phyloP scores from a whole-genome alignment of 176 grass and related monocot genomes.

The Dactylis glomerata region DNA sequence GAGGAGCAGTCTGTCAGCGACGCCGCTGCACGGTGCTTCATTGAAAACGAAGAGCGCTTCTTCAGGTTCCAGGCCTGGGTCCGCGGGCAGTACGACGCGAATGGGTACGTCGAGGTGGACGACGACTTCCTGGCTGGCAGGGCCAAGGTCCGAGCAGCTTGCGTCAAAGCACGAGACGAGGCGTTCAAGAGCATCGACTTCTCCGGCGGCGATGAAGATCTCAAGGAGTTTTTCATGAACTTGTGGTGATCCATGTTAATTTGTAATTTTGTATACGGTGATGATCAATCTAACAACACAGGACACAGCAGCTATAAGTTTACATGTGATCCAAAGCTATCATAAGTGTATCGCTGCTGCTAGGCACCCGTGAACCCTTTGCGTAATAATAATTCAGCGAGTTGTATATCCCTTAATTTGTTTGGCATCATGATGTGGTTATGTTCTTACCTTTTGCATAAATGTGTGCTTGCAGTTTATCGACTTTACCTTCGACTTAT shows the following conservation, averaged over 20 bases:
- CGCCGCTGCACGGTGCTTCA: background rate
- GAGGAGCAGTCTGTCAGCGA: background rate
- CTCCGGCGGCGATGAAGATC: background rate
- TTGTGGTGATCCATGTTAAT: background rate
- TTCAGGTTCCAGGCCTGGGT: background rate
- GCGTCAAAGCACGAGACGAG: background rate
- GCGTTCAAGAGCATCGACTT: background rate
- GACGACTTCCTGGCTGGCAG: background rate
- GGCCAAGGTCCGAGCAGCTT: background rate
- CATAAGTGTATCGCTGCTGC: background rate
- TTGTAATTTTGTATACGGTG: background rate
- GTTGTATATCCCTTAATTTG: background rate
- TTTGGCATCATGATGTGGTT: background rate
- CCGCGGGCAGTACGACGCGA: background rate
- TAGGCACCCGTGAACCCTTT: background rate
- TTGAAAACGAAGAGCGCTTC: background rate
- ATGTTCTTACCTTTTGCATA: background rate
- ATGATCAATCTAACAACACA: background rate
- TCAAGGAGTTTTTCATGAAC: background rate
- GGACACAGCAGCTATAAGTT: too few relatives aligned
- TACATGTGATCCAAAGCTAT: background rate
- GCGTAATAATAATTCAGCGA: background rate
- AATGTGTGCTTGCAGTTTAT: background rate
- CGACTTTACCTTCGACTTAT: background rate
- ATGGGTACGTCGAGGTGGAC: background rate